Evolutionary conservation across 1,284 basidiomycete genomes (phyloP).

Genomic region (Cutaneotrichosporon dermatis): DNA sequence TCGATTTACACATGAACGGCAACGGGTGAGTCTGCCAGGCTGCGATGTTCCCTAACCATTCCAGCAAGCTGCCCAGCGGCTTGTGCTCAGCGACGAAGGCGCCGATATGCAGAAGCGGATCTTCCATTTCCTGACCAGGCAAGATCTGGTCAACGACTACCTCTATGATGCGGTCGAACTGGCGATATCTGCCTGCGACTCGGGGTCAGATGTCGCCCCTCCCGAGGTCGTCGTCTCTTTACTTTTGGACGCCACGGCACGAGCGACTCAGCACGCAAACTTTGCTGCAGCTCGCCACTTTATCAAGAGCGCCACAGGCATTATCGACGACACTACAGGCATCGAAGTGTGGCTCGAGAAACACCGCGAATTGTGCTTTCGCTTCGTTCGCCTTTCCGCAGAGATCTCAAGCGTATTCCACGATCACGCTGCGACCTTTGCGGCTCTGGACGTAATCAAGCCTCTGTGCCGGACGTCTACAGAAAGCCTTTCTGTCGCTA

Average conservation of each 20-base stretch:
- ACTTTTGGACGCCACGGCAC: constrained; percentile 21
- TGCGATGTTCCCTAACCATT: constrained; percentile 2
- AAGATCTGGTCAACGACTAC: constrained; percentile 22
- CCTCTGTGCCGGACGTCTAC: constrained; percentile 17
- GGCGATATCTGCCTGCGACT: constrained; percentile 20
- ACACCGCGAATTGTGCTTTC: constrained; percentile 18
- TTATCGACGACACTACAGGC: constrained; percentile 25
- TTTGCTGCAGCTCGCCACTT: constrained; percentile 23
- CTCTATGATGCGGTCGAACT: constrained; percentile 36
- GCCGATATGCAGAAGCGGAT: constrained; percentile 20
- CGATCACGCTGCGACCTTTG: constrained; percentile 18
- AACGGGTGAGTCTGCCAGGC: constrained; percentile 21
- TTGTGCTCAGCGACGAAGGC: constrained; percentile 21
- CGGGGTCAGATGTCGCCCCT: constrained; percentile 9
- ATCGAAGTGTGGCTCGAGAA: constrained; percentile 14
- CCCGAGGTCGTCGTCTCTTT: constrained; percentile 17
- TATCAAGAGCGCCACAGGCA: constrained; percentile 20
- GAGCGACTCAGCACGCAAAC: constrained; percentile 20
- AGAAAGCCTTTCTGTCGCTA: constrained; percentile 25
- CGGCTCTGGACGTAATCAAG: constrained; percentile 17
- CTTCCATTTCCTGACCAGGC: constrained; percentile 22
- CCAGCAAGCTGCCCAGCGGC: constrained; percentile 30
- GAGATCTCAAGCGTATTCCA: constrained; percentile 27
- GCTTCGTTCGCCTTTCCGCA: constrained; percentile 18
- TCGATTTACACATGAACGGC: constrained; percentile 39